Percentiles rank a stretch among this genome's conserved stretches.
phyloP scores from a whole-genome alignment of 192 early-diverging fungal genomes.

The Phlyctochytrium planicorne region DNA sequence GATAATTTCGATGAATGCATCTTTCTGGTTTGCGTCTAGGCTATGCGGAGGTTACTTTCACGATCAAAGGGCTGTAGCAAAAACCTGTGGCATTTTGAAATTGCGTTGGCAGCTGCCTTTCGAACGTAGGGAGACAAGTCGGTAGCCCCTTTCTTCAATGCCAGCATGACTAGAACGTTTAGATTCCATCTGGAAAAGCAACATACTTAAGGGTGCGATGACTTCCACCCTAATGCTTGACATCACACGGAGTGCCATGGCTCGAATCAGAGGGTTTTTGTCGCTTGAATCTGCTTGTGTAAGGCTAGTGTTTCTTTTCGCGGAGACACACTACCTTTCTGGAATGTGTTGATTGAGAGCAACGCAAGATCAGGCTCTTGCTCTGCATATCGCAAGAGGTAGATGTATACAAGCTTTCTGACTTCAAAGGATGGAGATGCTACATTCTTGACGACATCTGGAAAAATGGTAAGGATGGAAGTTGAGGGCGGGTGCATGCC shows the following conservation, averaged over 20 bases:
- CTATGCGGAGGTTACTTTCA: too few species aligned
- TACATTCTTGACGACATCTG: constrained; percentile 97
- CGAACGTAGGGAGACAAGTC: constrained; percentile 93
- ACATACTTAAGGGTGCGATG: constrained; percentile 77
- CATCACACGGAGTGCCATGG: constrained; percentile 95
- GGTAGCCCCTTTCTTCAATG: constrained; percentile 79
- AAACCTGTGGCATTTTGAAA: constrained; percentile 82
- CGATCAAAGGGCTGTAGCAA: too few species aligned
- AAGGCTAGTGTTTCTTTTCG: not conserved
- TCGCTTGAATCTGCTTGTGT: constrained; percentile 74
- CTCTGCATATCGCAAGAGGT: constrained; percentile 91
- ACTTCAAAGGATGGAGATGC: constrained; percentile 85
- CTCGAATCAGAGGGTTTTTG: constrained; percentile 87
- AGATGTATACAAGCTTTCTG: constrained; percentile 95
- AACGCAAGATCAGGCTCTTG: constrained; percentile 95
- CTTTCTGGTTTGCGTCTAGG: constrained; percentile 73
- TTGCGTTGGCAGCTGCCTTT: constrained; percentile 87
- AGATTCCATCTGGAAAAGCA: not conserved
- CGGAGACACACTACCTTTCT: constrained; percentile 54
- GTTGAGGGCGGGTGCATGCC: constrained; percentile 20
- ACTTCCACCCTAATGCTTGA: constrained; percentile 89
- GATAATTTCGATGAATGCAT: constrained; percentile 76
- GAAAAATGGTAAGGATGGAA: constrained; percentile 30
- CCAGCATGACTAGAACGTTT: constrained; percentile 64
- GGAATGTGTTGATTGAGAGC: constrained; percentile 96